Base-by-base conservation (phyloP, 371 early-diverging fungal genomes). In the Mortierella sp. region DNA sequence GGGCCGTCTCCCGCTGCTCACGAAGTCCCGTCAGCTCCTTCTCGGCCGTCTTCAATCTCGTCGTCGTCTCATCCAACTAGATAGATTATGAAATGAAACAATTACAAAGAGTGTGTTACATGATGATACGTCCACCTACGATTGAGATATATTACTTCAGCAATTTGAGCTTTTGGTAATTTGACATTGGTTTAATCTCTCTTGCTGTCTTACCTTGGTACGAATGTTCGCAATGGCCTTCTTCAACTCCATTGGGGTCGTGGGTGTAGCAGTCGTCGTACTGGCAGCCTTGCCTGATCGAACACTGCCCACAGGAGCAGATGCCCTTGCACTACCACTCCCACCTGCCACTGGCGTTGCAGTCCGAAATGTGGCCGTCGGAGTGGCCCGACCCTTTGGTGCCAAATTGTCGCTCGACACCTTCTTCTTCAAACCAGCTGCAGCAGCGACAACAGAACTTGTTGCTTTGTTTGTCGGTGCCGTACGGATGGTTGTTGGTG, bases 401-500 rank as follows among this genome's bases (percentile, higher is more conserved):
- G 73, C 45, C 40, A 58, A 34, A 5, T 37, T 14, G 7, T 58
- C 58, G 19, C 37, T 58, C 22, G 47, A 47, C 47, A 19, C 45
- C 50, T 31, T 70, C 66, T 50, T 67, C 64, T 40, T 40, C 29
- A 6, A 11, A 22, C 24, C 14, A 4, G 67, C n/a, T 24, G 22
- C 47, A 64, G 64, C 16, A 4, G 67, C n/a, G 24, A 13, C 47
- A 64, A 48, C 16, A n/a, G 55, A 55, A 11, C 26, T 71, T 7
- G 66, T 39, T 26, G 52, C 47, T 16, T 71, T 11, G 29, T 68
- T 64, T 7, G 40, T 63, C 2, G 71, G 19, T 67, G 72, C 22
- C 1, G 71, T 61, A 14, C 83, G 83, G 63, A 78, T 72, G 13
- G 83, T 66, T 16, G 83, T 78, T n/a, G 24, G 41, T 4, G 83